These are phyloP conservation scores for Sphaerobolus stellatus DNA, from an alignment of 1,284 basidiomycete species.

Conservation along the genomic window DNA sequence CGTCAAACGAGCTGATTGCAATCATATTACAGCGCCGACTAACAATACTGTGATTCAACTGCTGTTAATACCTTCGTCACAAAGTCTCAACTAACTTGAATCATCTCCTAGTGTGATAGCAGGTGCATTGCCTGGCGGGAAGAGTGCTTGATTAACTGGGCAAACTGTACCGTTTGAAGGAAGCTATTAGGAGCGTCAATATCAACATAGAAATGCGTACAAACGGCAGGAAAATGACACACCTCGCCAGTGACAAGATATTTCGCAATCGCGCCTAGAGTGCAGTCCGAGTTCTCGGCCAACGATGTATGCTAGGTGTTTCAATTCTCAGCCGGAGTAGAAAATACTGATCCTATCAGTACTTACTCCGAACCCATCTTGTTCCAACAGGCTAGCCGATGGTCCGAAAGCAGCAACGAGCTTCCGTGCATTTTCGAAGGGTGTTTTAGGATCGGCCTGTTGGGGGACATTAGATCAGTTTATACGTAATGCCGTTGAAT, in stretches of 20 bases:
- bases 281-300: background rate
- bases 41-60: too few species aligned
- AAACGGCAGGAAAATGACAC: background rate
- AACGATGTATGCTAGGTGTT: background rate
- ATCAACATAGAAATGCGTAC: background rate
- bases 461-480: background rate
- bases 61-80: too few species aligned
- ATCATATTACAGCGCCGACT: too few species aligned
- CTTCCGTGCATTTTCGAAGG: slow-evolving; percentile 19
- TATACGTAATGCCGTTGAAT: background rate
- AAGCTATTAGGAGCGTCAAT: background rate
- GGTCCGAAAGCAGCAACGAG: slow-evolving; percentile 17
- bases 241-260: background rate
- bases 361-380: slow-evolving; percentile 23
- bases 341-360: too few species aligned
- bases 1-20: too few species aligned
- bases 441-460: slow-evolving; percentile 23
- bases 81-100: too few species aligned
- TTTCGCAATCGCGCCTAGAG: background rate
- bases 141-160: background rate
- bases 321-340: too few species aligned
- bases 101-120: too few species aligned
- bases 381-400: slow-evolving; percentile 17
- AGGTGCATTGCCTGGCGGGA: too few species aligned
- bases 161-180: background rate